These are phyloP conservation scores for Moesziomyces globuligerus DNA, from an alignment of 1,284 basidiomycete species.

Conservation along the genomic window DNA sequence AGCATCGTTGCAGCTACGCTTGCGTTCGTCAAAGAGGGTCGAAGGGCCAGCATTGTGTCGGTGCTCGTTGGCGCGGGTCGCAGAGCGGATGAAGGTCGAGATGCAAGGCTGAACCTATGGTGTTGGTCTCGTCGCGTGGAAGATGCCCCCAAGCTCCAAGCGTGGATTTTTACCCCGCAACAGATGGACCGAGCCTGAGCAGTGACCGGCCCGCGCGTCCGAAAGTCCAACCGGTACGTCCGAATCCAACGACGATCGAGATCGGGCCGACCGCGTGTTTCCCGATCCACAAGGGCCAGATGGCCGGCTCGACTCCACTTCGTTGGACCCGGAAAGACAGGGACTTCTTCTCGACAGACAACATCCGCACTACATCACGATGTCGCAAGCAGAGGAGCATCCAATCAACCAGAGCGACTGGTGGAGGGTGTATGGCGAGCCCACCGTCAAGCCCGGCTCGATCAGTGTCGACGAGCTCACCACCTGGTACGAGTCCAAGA, in stretches of 20 bases:
- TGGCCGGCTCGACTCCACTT: too few relatives aligned
- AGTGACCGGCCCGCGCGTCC: neutral
- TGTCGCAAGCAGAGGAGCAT: slow-evolving; percentile 25
- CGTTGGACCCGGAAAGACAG: too few relatives aligned
- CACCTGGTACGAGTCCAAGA: slow-evolving; percentile 28
- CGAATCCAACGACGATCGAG: neutral
- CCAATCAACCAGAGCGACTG: slow-evolving; percentile 42
- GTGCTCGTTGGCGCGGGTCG: too few relatives aligned
- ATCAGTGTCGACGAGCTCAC: slow-evolving; percentile 46
- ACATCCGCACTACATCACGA: neutral
- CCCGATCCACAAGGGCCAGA: neutral
- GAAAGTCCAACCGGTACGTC: neutral
- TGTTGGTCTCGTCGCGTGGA: neutral
- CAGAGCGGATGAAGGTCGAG: neutral
- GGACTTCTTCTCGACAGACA: neutral
- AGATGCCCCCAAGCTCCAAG: neutral
- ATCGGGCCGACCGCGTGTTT: neutral
- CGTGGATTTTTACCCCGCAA: slow-evolving; percentile 1
- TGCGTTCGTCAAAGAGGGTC: slow-evolving; percentile 9
- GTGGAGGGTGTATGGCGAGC: slow-evolving; percentile 40
- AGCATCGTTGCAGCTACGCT: slow-evolving; percentile 2
- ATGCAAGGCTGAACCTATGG: neutral
- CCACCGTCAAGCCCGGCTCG: slow-evolving; percentile 30
- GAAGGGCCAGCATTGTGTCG: slow-evolving; percentile 19
- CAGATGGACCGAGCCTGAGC: neutral